Evolutionary conservation across 129 eudicot genomes (phyloP).

Genomic region (Tanacetum coccineum): DNA sequence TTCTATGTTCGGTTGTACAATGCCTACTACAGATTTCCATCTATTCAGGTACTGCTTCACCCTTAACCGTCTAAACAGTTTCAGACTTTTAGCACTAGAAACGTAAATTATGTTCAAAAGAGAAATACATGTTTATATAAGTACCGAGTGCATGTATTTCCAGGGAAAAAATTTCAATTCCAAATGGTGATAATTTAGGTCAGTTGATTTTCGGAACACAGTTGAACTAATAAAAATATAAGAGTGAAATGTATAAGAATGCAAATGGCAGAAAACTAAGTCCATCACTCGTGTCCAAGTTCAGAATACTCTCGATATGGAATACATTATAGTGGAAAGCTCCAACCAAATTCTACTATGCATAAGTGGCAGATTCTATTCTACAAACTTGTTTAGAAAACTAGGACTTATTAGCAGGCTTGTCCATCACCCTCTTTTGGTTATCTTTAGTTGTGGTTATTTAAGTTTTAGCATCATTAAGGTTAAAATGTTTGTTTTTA

Average conservation of each 20-base stretch:
- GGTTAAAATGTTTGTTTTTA: too few species aligned
- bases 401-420: constrained; percentile 10
- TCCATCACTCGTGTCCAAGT: not conserved
- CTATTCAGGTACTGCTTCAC: not conserved
- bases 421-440: too few species aligned
- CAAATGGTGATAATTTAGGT: not conserved
- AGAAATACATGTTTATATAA: not conserved
- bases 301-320: not conserved
- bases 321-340: not conserved
- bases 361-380: not conserved
- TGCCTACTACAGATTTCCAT: not conserved
- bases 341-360: not conserved
- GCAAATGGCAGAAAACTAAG: not conserved
- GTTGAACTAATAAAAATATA: not conserved
- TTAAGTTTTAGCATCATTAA: too few species aligned
- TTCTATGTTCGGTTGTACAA: not conserved
- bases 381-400: constrained; percentile 15
- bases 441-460: too few species aligned
- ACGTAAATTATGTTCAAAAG: not conserved
- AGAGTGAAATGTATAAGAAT: constrained; percentile 4
- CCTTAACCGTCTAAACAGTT: not conserved
- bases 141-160: constrained; percentile 11
- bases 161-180: constrained; percentile 7
- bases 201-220: not conserved
- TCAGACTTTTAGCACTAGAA: not conserved